Percentiles rank a stretch among this genome's conserved stretches.
These are phyloP conservation scores for Neurospora sp. DNA, from an alignment of 495 filamentous ascomycete genomes.

Conservation along the genomic window DNA sequence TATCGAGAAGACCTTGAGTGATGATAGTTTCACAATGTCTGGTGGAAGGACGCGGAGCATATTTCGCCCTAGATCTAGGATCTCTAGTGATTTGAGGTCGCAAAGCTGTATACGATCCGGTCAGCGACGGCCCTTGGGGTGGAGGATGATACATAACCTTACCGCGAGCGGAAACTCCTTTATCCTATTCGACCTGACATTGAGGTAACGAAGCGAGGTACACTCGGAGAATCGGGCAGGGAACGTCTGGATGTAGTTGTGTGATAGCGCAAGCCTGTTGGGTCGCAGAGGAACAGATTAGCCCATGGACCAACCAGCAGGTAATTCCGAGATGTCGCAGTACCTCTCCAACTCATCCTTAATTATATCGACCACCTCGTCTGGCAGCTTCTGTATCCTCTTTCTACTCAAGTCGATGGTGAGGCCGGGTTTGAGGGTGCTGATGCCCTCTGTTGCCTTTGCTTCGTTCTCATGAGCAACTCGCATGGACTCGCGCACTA, in stretches of 20 bases:
- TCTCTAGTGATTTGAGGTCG: constrained; percentile 76
- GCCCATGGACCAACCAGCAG: constrained; percentile 1
- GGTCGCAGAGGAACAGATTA: constrained; percentile 1
- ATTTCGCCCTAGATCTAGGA: constrained; percentile 84
- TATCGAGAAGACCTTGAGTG: constrained; percentile 66
- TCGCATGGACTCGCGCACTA: constrained; percentile 57
- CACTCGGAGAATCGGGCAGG: constrained; percentile 78
- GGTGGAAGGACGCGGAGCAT: constrained; percentile 67
- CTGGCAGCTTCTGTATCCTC: constrained; percentile 68
- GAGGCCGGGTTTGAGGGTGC: constrained; percentile 62
- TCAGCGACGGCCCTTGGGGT: constrained; percentile 7
- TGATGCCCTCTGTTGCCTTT: constrained; percentile 56
- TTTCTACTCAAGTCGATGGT: constrained; percentile 85
- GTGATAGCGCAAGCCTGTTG: constrained; percentile 71
- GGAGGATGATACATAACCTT: constrained; percentile 25
- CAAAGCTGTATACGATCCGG: constrained; percentile 42
- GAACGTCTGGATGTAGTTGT: constrained; percentile 75
- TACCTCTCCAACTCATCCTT: constrained; percentile 89
- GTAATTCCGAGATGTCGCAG: neutral
- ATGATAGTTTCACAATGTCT: constrained; percentile 67
- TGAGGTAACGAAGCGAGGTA: constrained; percentile 85
- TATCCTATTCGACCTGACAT: constrained; percentile 79
- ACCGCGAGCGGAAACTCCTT: constrained; percentile 80
- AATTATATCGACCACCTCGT: constrained; percentile 84
- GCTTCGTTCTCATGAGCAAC: constrained; percentile 59